A percentile compares a stretch with the other conserved stretches of the same genome.
Evolutionary conservation across 1,139 yeast genomes (phyloP).

Genomic region (Protomyces inouyei): DNA sequence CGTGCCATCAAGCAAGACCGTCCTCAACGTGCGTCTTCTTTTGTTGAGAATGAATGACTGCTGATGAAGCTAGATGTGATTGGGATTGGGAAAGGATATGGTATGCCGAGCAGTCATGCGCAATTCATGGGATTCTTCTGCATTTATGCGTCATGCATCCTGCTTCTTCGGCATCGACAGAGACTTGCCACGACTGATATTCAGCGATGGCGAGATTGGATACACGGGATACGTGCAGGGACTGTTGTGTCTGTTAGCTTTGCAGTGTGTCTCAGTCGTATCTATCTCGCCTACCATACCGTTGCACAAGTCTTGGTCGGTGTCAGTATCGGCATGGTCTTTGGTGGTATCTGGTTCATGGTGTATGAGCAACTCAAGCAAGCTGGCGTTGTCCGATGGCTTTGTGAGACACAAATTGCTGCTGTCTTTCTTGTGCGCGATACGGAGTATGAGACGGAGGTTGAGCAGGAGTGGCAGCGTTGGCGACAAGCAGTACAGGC

Average conservation of each 20-base stretch:
- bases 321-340: constrained; percentile 52
- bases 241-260: background rate
- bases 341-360: constrained; percentile 54
- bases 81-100: constrained; percentile 54
- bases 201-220: background rate
- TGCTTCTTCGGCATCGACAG: background rate
- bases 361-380: background rate
- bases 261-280: constrained; percentile 43
- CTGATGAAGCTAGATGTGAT: constrained; percentile 1
- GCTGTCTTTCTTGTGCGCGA: constrained; percentile 3
- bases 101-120: constrained; percentile 97
- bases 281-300: constrained; percentile 74
- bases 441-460: background rate
- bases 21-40: constrained; percentile 49
- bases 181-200: background rate
- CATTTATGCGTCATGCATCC: constrained; percentile 47
- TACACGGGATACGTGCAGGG: background rate
- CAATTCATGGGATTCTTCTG: constrained; percentile 90
- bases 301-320: constrained; percentile 72
- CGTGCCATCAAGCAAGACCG: constrained; percentile 63
- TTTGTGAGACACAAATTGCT: background rate
- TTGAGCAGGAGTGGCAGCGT: constrained; percentile 7
- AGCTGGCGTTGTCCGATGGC: constrained; percentile 7
- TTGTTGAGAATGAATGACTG: constrained; percentile 37
- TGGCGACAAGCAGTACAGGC: background rate